Conservation (phyloP, 768 basidiomycete species). For the Boletus huronensis region DNA sequence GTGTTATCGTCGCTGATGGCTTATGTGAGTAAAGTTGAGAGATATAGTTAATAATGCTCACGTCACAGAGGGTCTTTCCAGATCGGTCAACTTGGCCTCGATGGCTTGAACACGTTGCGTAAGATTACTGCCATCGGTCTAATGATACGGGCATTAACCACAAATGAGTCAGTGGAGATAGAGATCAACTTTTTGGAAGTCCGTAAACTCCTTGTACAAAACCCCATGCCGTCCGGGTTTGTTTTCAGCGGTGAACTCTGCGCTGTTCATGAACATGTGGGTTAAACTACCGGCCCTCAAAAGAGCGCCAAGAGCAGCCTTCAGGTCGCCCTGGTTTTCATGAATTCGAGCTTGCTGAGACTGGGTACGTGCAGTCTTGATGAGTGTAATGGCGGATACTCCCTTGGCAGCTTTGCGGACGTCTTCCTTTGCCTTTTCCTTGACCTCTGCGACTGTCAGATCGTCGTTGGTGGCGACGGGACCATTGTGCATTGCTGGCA, state of each 20-base stretch:
- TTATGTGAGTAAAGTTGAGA: conserved; percentile 8
- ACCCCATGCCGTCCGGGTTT: conserved; percentile 48
- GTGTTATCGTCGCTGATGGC: conserved; percentile 12
- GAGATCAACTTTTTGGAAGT: conserved; percentile 59
- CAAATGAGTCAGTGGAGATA: conserved; percentile 4
- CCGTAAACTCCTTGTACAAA: conserved; percentile 58
- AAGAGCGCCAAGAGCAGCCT: conserved; percentile 55
- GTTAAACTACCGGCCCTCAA: conserved; percentile 60
- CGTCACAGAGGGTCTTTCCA: conserved; percentile 39
- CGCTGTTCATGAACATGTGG: conserved; percentile 54
- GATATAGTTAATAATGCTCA: conserved; percentile 20
- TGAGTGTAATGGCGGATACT: conserved; percentile 56
- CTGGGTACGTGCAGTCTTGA: conserved; percentile 60
- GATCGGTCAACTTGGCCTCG: conserved; percentile 44
- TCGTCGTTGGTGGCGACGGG: conserved; percentile 21
- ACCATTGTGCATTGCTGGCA: conserved; percentile 42
- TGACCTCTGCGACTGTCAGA: conserved; percentile 45
- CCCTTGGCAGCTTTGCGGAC: conserved; percentile 54
- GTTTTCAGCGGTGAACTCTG: conserved; percentile 53
- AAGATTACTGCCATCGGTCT: conserved; percentile 40
- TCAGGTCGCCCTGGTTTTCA: conserved; percentile 59
- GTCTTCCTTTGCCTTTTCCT: conserved; percentile 43
- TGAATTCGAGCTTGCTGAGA: conserved; percentile 46
- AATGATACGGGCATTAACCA: conserved; percentile 14
- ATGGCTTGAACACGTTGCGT: conserved; percentile 40